Base-by-base conservation (phyloP, 1,284 basidiomycete species). In the Pseudozyma flocculosa region DNA sequence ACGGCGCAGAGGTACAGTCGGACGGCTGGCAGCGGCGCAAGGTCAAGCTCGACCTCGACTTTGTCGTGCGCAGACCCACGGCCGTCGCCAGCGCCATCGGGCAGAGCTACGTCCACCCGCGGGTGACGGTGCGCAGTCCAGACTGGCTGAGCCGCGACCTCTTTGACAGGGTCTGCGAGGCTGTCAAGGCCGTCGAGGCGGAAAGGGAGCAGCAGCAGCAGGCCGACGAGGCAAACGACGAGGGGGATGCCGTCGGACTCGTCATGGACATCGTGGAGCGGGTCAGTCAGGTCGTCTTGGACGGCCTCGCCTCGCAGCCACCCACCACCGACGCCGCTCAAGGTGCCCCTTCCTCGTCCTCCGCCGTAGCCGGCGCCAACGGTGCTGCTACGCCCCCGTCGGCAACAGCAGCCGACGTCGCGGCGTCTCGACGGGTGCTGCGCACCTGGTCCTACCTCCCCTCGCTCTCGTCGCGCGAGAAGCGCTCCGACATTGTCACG, bases 381-480 rank as follows among this genome's bases (percentile, higher is more conserved):
- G 29, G 29, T 29, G 29, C 29, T 5, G 29, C 5, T 5, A 29
- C 29, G 7, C 7, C 7, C 5, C 13, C 29, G 29, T 5, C 29
- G 29, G 29, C 29, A 29, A 29, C 29, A 29, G 26, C 26, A 29
- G 26, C 26, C 26, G 26, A 5, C 5, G 7, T 11, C 7, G 11
- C 26, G 11, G 26, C 5, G 26, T 29, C 26, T 5, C 26, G 5
- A 15, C 40, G 22, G 18, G 54, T 65, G n/a, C 47, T 48, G 1
- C 47, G 70, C n/a, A 53, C 56, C 11, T 72, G 70, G 70, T 61
- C 57, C 45, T 66, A 66, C 51, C 60, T 72, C 15, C 68, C 68
- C 15, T 68, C 64, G 7, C 51, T 72, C 23, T 58, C 53, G 4
- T 59, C 65, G 11, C 34, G 36, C 4, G 55, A 55, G 18, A 72